Percentiles rank a stretch among this genome's conserved stretches.
Conservation (phyloP, 192 early-diverging fungal genomes). For the Fimicolochytrium jonesii region DNA sequence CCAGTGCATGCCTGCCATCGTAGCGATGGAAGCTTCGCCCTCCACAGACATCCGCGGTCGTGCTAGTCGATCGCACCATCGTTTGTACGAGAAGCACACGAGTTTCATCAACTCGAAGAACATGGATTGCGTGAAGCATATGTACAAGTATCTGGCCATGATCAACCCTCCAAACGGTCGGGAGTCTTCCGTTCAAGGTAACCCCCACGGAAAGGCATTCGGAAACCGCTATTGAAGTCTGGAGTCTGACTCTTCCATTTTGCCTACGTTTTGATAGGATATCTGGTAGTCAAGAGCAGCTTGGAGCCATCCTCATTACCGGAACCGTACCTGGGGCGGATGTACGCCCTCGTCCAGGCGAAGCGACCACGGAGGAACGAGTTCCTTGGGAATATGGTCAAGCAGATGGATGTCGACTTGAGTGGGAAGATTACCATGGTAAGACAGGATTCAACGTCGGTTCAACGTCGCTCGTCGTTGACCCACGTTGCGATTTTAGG, state of each 20-base stretch:
- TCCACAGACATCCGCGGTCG: slow-evolving; percentile 62
- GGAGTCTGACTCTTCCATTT: no score
- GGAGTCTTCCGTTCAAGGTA: no score
- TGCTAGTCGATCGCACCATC: slow-evolving; percentile 67
- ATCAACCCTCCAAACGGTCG: no score
- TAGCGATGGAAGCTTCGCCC: slow-evolving; percentile 75
- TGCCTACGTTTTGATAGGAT: no score
- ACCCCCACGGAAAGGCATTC: no score
- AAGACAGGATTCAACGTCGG: no score
- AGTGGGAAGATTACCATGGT: no score
- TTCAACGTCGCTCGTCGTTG: no score
- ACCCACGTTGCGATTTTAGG: no score
- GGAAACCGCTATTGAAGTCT: no score
- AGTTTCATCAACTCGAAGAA: slow-evolving; percentile 83
- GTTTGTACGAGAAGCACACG: slow-evolving; percentile 78
- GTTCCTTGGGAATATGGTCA: slow-evolving; percentile 63
- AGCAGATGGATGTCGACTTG: slow-evolving; percentile 63
- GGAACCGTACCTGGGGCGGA: slow-evolving; percentile 56
- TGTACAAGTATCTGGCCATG: slow-evolving; percentile 74
- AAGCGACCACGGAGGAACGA: slow-evolving; percentile 70
- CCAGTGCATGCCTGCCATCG: slow-evolving; percentile 82
- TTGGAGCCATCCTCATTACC: no score
- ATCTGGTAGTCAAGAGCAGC: no score
- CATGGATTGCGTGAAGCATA: slow-evolving; percentile 67
- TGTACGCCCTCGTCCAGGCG: slow-evolving; percentile 66